Percentiles rank a stretch among this genome's conserved stretches.
Conservation (phyloP, 352 stramenopile genomes). For the Globisporangium sylvaticum region DNA sequence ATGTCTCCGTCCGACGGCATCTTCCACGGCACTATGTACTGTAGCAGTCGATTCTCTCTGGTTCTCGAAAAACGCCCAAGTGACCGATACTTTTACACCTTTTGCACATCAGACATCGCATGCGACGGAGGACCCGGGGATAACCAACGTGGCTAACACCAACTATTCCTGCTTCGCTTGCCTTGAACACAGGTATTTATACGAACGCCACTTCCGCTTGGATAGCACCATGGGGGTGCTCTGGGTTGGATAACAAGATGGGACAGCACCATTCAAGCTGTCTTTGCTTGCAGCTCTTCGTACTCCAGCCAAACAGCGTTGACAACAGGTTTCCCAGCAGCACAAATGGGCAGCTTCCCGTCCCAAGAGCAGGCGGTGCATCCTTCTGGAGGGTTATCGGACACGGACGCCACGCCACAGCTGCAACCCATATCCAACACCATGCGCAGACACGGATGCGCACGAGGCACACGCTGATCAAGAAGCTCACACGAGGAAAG, state of each 20-base stretch:
- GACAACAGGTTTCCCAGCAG: background rate
- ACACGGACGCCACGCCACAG: background rate
- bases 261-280: too few species aligned
- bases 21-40: background rate
- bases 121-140: background rate
- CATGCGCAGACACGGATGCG: slow-evolving; percentile 14
- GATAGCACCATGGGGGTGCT: background rate
- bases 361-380: slow-evolving; percentile 28
- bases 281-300: background rate
- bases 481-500: slow-evolving; percentile 37
- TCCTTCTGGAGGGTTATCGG: background rate
- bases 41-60: background rate
- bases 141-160: background rate
- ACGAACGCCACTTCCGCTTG: background rate
- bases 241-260: background rate
- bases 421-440: background rate
- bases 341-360: slow-evolving; percentile 34
- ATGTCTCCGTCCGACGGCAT: slow-evolving; percentile 15
- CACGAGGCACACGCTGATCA: slow-evolving; percentile 25
- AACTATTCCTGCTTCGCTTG: slow-evolving; percentile 1
- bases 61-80: background rate
- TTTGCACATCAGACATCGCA: background rate
- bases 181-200: background rate
- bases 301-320: background rate
- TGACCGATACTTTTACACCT: background rate